These are phyloP conservation scores for Penicillium parvum DNA, from an alignment of 495 filamentous ascomycete species.

Conservation along the genomic window DNA sequence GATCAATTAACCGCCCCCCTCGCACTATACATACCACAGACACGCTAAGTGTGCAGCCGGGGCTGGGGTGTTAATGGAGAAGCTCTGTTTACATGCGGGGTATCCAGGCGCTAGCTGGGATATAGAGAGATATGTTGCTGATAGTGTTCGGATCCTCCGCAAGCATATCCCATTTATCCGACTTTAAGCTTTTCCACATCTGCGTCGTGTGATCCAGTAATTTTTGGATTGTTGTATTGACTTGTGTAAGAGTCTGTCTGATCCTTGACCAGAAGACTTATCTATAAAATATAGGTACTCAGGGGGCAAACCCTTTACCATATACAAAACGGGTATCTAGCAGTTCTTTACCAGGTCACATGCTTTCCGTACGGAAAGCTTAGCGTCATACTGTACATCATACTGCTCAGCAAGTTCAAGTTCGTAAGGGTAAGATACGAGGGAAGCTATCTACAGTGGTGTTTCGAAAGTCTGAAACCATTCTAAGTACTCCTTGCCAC, in stretches of 20 bases:
- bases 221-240: too few relatives aligned
- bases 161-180: not conserved
- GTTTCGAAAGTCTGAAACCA: too few relatives aligned
- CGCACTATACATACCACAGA: not conserved
- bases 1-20: not conserved
- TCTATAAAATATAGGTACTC: too few relatives aligned
- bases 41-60: conserved; percentile 1
- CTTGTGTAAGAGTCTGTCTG: too few relatives aligned
- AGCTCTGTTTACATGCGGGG: conserved; percentile 1
- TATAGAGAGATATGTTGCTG: not conserved
- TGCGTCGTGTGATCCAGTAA: not conserved
- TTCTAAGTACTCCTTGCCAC: too few relatives aligned
- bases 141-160: not conserved
- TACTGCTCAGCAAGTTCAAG: not conserved
- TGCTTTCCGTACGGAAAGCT: too few relatives aligned
- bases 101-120: conserved; percentile 3
- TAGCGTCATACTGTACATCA: too few relatives aligned
- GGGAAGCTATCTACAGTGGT: too few relatives aligned
- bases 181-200: conserved; percentile 1
- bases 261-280: too few relatives aligned
- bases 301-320: too few relatives aligned
- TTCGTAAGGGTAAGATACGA: not conserved
- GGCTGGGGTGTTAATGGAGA: conserved; percentile 1
- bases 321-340: too few relatives aligned
- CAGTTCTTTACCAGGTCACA: too few relatives aligned